Evolutionary conservation across 768 basidiomycete species (phyloP).

Genomic region (Tricholoma sp.): DNA sequence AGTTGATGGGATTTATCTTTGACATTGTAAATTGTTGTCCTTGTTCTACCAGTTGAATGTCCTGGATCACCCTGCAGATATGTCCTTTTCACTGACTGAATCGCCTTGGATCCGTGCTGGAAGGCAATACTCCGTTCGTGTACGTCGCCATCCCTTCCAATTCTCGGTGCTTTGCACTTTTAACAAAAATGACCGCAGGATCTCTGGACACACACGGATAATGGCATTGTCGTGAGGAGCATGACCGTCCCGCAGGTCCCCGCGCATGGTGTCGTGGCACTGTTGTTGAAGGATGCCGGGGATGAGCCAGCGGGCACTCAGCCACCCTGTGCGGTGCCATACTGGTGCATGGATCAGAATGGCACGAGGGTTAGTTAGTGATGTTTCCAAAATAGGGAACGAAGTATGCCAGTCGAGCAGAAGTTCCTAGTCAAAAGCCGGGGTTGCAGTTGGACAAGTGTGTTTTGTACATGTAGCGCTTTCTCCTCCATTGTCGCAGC

Average conservation of each 20-base stretch:
- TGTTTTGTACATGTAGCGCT: too few relatives aligned
- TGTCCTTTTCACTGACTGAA: constrained; percentile 59
- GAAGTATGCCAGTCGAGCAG: too few relatives aligned
- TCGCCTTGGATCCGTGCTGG: constrained; percentile 65
- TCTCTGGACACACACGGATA: constrained; percentile 68
- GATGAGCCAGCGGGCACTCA: constrained; percentile 56
- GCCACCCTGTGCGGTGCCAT: constrained; percentile 53
- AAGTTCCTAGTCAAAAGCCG: too few relatives aligned
- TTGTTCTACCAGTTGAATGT: constrained; percentile 44
- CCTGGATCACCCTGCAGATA: constrained; percentile 41
- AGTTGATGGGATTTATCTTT: background rate
- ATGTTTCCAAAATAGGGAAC: too few relatives aligned
- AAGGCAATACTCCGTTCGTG: constrained; percentile 53
- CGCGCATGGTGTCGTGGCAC: constrained; percentile 63
- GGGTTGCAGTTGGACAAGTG: too few relatives aligned
- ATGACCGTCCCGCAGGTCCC: constrained; percentile 52
- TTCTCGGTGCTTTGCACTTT: background rate
- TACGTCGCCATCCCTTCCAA: constrained; percentile 25
- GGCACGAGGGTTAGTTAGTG: constrained; percentile 34
- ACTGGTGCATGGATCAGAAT: constrained; percentile 58
- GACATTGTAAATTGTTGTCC: background rate
- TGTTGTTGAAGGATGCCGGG: constrained; percentile 61
- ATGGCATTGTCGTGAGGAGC: constrained; percentile 59
- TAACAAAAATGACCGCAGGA: constrained; percentile 36
- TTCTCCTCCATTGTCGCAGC: too few relatives aligned